These are phyloP conservation scores for Taphrina communis DNA, from an alignment of 1,139 yeast species.

Conservation along the genomic window DNA sequence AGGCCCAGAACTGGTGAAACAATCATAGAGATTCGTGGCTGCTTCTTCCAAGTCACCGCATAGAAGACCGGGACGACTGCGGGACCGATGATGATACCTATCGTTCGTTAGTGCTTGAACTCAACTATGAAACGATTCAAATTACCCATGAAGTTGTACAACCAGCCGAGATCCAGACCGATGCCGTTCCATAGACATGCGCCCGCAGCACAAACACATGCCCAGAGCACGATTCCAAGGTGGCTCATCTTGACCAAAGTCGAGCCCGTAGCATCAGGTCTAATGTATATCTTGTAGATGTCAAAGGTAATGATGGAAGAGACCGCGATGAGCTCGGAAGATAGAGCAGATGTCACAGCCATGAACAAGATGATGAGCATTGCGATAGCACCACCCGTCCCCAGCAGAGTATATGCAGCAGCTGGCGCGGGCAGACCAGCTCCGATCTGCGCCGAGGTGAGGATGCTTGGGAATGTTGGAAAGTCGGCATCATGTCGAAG, in stretches of 20 bases:
- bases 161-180: conserved; percentile 53
- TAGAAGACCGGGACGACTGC: conserved; percentile 57
- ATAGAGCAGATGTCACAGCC: conserved; percentile 59
- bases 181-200: conserved; percentile 53
- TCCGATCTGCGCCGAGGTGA: conserved; percentile 47
- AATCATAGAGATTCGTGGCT: conserved; percentile 46
- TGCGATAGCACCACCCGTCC: conserved; percentile 57
- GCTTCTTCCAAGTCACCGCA: conserved; percentile 55
- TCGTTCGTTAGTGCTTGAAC: neutral
- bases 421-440: conserved; percentile 58
- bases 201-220: conserved; percentile 32
- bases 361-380: conserved; percentile 58
- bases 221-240: conserved; percentile 28
- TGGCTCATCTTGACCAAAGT: conserved; percentile 53
- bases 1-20: conserved; percentile 49
- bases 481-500: conserved; percentile 51
- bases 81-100: conserved; percentile 54
- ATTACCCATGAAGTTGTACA: conserved; percentile 52
- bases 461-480: conserved; percentile 52
- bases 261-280: conserved; percentile 56
- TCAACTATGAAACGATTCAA: neutral
- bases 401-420: conserved; percentile 56
- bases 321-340: conserved; percentile 59
- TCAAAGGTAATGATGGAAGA: conserved; percentile 59
- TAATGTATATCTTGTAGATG: conserved; percentile 57